Base-by-base conservation (phyloP, 2,329 filamentous ascomycete genomes). In the Penicillium sp. region DNA sequence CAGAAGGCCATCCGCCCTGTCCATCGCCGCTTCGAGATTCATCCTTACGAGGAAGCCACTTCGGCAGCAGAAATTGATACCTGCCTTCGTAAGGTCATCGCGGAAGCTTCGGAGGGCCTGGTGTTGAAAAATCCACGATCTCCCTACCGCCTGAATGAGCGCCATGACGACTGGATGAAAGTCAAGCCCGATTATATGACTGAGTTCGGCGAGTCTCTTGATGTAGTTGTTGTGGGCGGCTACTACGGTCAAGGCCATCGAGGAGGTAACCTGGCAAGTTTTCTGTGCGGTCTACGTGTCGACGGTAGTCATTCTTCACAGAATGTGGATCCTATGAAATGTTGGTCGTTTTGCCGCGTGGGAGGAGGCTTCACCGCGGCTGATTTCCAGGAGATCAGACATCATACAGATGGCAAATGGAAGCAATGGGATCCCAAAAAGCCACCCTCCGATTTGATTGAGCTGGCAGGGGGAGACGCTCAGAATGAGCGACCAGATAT, bases 141-240 rank as follows among this genome's bases (percentile, higher is more conserved):
- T 0, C 77, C 80, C 57, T 98, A 98, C 62, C 78, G 81, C 5
- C 75, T 97, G 7, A 95, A 94, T 58, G 86, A 87, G 52, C 84
- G 93, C 33, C 93, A 94, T 56, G 87, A 94, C 54, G 87, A 95
- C 65, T 98, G 93, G 93, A 84, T 96, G 69, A 98, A 98, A 63
- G 90, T 98, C 7, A 98, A 98, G 58, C 93, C 93, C 1, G 93
- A 98, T 50, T 98, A 98, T 64, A 96, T 97, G 90, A 83, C 83
- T 2, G 91, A 95, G 48, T 95, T 93, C 62, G 93, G 93, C 46
- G 91, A 97, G 66, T 87, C 85, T 0, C 79, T 98, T 3, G 93
- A 98, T 61, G 88, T 89, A 51, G 71, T 96, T 10, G 75, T 98
- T 11, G 80, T 98, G 37, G 93, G 91, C 39, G 93, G 88, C 7